Evolutionary conservation across 2,329 filamentous ascomycete species (phyloP).

Genomic region (Pseudocercospora crystallina): DNA sequence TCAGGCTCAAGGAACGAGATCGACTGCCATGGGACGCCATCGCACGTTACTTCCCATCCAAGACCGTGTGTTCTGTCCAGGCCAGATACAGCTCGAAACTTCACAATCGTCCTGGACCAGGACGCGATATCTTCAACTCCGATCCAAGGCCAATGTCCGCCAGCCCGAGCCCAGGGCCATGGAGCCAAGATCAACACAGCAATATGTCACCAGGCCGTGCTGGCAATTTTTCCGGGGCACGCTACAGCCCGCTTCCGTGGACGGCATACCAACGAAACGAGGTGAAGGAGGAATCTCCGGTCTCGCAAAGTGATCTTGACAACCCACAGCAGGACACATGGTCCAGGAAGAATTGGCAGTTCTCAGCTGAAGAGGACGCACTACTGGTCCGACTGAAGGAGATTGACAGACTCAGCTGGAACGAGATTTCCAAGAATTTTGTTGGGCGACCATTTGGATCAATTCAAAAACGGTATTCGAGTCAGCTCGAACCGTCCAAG

Average conservation of each 20-base stretch:
- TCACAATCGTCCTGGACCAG: slow-evolving; percentile 30
- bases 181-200: slow-evolving; percentile 36
- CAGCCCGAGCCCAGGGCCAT: slow-evolving; percentile 17
- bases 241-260: slow-evolving; percentile 21
- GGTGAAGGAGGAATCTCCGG: neutral
- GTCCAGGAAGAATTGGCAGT: neutral
- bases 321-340: neutral
- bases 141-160: slow-evolving; percentile 9
- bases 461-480: slow-evolving; percentile 27
- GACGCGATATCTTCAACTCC: slow-evolving; percentile 27
- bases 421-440: slow-evolving; percentile 6
- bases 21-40: slow-evolving; percentile 11
- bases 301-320: too few species aligned
- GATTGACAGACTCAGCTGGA: slow-evolving; percentile 11
- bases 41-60: slow-evolving; percentile 19
- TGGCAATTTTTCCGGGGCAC: slow-evolving; percentile 15
- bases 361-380: slow-evolving; percentile 10
- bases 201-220: slow-evolving; percentile 17
- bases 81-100: slow-evolving; percentile 21
- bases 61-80: slow-evolving; percentile 20
- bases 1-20: slow-evolving; percentile 14
- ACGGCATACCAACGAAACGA: neutral
- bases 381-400: slow-evolving; percentile 16
- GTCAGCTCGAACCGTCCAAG: slow-evolving; percentile 1
- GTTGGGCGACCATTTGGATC: neutral